Evolutionary conservation across 169 alveolate genomes (phyloP).

Genomic region (Babesia ovata): DNA sequence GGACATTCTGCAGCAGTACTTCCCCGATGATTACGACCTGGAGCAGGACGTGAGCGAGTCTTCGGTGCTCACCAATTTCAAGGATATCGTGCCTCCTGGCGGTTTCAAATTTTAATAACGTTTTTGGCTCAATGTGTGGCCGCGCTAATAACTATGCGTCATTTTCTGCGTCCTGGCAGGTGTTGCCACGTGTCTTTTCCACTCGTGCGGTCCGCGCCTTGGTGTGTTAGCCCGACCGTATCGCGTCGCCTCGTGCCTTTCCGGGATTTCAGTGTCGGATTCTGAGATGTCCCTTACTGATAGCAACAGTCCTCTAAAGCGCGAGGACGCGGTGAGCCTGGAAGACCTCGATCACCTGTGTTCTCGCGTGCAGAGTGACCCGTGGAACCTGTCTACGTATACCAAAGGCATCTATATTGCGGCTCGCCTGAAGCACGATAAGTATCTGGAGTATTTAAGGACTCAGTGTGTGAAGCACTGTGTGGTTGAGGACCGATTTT

Average conservation of each 20-base stretch:
- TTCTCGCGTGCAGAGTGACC: conserved; percentile 41
- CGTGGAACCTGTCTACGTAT: conserved; percentile 55
- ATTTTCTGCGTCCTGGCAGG: no score
- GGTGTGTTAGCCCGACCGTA: conserved; percentile 12
- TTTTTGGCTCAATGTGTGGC: no score
- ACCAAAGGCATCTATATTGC: conserved; percentile 51
- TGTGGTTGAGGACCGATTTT: conserved; percentile 60
- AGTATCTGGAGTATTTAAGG: conserved; percentile 48
- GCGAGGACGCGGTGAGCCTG: conserved; percentile 25
- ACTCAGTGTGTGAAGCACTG: conserved; percentile 60
- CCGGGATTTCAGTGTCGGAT: neutral
- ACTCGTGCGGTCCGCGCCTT: neutral
- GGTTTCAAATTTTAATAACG: conserved; percentile 56
- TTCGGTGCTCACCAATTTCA: neutral
- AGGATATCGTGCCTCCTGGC: conserved; percentile 50
- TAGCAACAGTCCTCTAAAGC: conserved; percentile 24
- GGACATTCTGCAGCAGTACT: conserved; percentile 72
- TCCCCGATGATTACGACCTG: conserved; percentile 72
- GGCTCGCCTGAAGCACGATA: conserved; percentile 38
- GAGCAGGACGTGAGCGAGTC: conserved; percentile 48
- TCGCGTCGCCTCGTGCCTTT: conserved; percentile 2
- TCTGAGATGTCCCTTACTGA: conserved; percentile 10
- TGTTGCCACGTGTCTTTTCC: no score
- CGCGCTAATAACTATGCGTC: no score
- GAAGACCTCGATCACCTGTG: conserved; percentile 51